A percentile compares a stretch with the other conserved stretches of the same genome.
Conservation (phyloP, 1,284 basidiomycete genomes). For the Cerioporus squamosus region DNA sequence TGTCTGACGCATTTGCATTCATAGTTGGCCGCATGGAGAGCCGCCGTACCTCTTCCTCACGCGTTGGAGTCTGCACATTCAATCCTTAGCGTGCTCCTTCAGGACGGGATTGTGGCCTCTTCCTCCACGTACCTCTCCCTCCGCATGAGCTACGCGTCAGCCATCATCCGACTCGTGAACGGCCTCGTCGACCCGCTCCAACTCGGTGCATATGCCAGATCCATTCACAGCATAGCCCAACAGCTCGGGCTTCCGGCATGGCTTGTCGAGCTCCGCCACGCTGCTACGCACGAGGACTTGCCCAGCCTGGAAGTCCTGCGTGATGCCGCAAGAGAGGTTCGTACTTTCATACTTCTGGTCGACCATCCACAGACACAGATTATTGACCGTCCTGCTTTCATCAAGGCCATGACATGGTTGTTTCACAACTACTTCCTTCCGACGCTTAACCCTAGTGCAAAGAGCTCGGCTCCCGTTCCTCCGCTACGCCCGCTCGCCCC, state of each 20-base stretch:
- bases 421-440: constrained; percentile 82
- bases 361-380: background rate
- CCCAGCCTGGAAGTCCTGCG: constrained; percentile 84
- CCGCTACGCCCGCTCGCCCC: constrained; percentile 58
- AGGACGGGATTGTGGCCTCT: constrained; percentile 41
- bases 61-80: constrained; percentile 75
- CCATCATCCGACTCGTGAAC: constrained; percentile 91
- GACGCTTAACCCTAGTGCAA: constrained; percentile 62
- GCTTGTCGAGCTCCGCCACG: constrained; percentile 94
- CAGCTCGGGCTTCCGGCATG: constrained; percentile 87
- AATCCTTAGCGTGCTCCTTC: constrained; percentile 64
- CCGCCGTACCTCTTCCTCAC: constrained; percentile 71
- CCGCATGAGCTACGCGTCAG: constrained; percentile 74
- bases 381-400: background rate
- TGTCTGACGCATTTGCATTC: background rate
- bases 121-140: constrained; percentile 49
- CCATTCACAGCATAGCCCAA: constrained; percentile 87
- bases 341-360: constrained; percentile 21
- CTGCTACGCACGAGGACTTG: constrained; percentile 94
- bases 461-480: constrained; percentile 26
- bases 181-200: constrained; percentile 95
- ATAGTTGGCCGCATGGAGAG: constrained; percentile 80
- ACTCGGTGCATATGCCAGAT: constrained; percentile 83
- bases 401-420: constrained; percentile 78
- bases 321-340: constrained; percentile 75